A percentile compares a stretch with the other conserved stretches of the same genome.
Evolutionary conservation across 2,329 filamentous ascomycete genomes (phyloP).

Genomic region (Verticillium zaregamsianum): DNA sequence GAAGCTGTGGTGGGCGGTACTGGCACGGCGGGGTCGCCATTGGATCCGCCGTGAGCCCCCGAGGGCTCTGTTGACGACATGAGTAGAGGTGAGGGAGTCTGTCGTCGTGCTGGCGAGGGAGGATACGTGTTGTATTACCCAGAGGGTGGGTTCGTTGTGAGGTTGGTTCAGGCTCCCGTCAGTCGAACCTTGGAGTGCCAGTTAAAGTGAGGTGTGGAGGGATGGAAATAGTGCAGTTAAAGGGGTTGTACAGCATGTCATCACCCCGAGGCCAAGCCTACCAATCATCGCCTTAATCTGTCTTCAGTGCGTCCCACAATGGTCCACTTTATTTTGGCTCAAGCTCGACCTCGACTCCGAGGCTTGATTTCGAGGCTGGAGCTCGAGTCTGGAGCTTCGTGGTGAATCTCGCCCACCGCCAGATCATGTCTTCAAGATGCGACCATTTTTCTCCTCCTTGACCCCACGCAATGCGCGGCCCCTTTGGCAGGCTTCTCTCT

Average conservation of each 20-base stretch:
- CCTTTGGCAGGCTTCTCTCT: slow-evolving; percentile 24
- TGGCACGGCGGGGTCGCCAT: slow-evolving; percentile 19
- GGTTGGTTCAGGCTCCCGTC: neutral
- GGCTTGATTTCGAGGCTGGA: neutral
- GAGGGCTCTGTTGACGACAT: slow-evolving; percentile 34
- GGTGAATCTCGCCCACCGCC: neutral
- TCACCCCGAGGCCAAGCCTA: neutral
- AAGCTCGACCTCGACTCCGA: neutral
- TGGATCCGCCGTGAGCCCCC: slow-evolving; percentile 30
- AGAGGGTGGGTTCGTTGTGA: neutral
- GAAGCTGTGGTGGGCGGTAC: slow-evolving; percentile 22
- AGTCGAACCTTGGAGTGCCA: neutral
- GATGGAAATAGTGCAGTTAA: neutral
- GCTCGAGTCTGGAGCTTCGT: neutral
- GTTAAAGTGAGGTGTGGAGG: neutral
- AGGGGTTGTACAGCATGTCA: neutral
- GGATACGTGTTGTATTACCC: neutral
- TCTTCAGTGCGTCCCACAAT: neutral
- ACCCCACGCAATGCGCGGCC: neutral
- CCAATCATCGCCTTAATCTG: neutral
- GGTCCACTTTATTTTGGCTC: neutral
- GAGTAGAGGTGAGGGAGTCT: neutral
- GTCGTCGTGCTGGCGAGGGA: neutral
- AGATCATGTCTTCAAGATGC: slow-evolving; percentile 2
- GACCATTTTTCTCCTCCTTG: slow-evolving; percentile 3